Percentiles rank a stretch among this genome's conserved stretches.
phyloP scores from a whole-genome alignment of 768 basidiomycete genomes.

The Pulveroboletus ravenelii region DNA sequence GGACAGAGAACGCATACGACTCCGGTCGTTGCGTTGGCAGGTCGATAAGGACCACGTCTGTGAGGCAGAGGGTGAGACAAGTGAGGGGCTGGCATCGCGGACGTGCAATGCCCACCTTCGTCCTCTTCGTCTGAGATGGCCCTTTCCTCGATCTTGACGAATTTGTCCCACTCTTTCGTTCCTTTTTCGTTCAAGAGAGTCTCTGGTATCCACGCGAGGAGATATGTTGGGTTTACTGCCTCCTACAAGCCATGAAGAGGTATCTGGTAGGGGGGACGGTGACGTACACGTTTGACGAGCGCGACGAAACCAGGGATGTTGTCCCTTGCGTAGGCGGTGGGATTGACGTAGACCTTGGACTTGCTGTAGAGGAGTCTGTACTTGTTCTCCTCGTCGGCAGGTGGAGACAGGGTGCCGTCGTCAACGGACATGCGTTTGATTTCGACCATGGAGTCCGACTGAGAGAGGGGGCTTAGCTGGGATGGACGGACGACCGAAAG shows the following conservation, averaged over 20 bases:
- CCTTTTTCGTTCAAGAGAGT: slow-evolving; percentile 78
- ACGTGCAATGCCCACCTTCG: slow-evolving; percentile 46
- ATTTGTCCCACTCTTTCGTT: slow-evolving; percentile 83
- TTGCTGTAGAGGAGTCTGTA: slow-evolving; percentile 83
- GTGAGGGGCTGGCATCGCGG: not conserved
- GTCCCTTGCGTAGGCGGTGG: slow-evolving; percentile 85
- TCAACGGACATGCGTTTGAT: slow-evolving; percentile 44
- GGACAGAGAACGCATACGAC: slow-evolving; percentile 94
- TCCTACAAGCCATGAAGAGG: slow-evolving; percentile 44
- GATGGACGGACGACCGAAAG: not conserved
- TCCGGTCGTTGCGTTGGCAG: slow-evolving; percentile 79
- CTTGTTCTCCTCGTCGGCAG: slow-evolving; percentile 50
- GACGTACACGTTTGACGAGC: slow-evolving; percentile 79
- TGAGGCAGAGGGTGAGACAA: slow-evolving; percentile 5
- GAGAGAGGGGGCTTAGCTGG: slow-evolving; percentile 5
- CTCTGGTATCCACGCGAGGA: slow-evolving; percentile 94
- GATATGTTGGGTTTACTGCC: slow-evolving; percentile 66
- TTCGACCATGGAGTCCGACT: slow-evolving; percentile 70
- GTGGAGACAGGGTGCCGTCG: slow-evolving; percentile 13
- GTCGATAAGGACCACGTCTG: slow-evolving; percentile 83
- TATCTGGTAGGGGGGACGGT: slow-evolving; percentile 4
- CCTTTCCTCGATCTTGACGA: slow-evolving; percentile 76
- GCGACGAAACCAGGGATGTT: slow-evolving; percentile 93
- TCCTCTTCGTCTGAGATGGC: slow-evolving; percentile 58
- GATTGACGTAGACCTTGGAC: slow-evolving; percentile 93